Evolutionary conservation across 768 basidiomycete species (phyloP).

Genomic region (Hygrophorus pudorinus): DNA sequence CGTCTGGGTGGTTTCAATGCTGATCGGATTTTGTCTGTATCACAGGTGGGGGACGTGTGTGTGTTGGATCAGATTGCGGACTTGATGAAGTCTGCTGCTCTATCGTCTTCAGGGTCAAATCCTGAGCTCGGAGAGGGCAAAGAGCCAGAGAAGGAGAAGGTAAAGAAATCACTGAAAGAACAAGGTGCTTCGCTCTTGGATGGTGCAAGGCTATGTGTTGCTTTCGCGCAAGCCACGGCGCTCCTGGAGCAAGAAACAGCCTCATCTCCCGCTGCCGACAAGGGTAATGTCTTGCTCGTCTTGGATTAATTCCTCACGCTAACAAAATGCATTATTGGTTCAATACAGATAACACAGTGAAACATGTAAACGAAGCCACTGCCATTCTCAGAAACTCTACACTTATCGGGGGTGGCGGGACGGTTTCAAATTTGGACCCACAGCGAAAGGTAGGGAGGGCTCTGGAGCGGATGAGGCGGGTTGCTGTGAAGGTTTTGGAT

Average conservation of each 20-base stretch:
- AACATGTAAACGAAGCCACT: slow-evolving; percentile 14
- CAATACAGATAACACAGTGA: slow-evolving; percentile 5
- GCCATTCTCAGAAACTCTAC: slow-evolving; percentile 4
- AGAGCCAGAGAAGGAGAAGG: too few species aligned
- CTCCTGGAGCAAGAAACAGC: slow-evolving; percentile 24
- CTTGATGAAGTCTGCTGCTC: slow-evolving; percentile 22
- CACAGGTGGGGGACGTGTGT: slow-evolving; percentile 40
- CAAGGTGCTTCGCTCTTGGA: slow-evolving; percentile 19
- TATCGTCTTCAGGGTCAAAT: slow-evolving; percentile 12
- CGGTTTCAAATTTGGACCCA: slow-evolving; percentile 29
- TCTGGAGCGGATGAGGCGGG: slow-evolving; percentile 47
- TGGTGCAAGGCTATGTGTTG: slow-evolving; percentile 30
- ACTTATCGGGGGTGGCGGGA: slow-evolving; percentile 23
- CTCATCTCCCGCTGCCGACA: slow-evolving; percentile 2
- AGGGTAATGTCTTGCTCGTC: slow-evolving; percentile 14
- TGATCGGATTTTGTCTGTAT: too few species aligned
- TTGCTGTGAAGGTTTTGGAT: slow-evolving; percentile 40
- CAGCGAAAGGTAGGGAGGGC: slow-evolving; percentile 58
- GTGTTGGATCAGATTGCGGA: slow-evolving; percentile 36
- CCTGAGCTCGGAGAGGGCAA: slow-evolving; percentile 1
- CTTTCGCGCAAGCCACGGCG: slow-evolving; percentile 35
- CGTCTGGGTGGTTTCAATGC: too few species aligned
- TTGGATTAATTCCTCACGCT: slow-evolving; percentile 5
- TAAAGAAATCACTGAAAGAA: background rate
- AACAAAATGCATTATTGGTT: background rate